Evolutionary conservation across 2,329 filamentous ascomycete species (phyloP).

Genomic region (Xylariaceae sp.): DNA sequence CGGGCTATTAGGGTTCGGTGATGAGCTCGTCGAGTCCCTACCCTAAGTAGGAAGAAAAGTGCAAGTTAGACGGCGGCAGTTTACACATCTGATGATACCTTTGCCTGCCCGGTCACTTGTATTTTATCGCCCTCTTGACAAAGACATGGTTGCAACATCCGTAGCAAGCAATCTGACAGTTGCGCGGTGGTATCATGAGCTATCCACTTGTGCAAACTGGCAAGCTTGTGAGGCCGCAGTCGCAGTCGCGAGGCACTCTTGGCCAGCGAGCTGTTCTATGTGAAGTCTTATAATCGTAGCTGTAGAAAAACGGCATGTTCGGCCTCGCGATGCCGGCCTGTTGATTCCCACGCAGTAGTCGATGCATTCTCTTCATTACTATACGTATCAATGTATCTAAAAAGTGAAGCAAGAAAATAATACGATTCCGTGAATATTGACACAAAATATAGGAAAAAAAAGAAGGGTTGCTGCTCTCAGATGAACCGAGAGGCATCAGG

Average conservation of each 20-base stretch:
- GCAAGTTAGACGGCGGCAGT: not conserved
- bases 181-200: too few species aligned
- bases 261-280: too few species aligned
- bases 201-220: too few species aligned
- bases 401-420: not conserved
- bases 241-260: not conserved
- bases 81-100: not conserved
- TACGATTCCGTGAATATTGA: not conserved
- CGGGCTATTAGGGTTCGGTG: not conserved
- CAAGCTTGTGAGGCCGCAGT: not conserved
- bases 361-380: too few species aligned
- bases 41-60: too few species aligned
- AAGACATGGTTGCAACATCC: not conserved
- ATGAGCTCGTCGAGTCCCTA: not conserved
- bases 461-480: slow-evolving; percentile 9
- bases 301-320: not conserved
- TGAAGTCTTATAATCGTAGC: too few species aligned
- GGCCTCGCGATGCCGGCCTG: not conserved
- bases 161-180: not conserved
- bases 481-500: slow-evolving; percentile 14
- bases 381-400: too few species aligned
- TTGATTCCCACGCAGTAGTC: too few species aligned
- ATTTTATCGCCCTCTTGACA: not conserved
- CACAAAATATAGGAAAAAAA: slow-evolving; percentile 1
- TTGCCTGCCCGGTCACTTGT: not conserved